Percentiles rank a stretch among this genome's conserved stretches.
Evolutionary conservation across 129 eudicot genomes (phyloP).

Genomic region (Silybum marianum): DNA sequence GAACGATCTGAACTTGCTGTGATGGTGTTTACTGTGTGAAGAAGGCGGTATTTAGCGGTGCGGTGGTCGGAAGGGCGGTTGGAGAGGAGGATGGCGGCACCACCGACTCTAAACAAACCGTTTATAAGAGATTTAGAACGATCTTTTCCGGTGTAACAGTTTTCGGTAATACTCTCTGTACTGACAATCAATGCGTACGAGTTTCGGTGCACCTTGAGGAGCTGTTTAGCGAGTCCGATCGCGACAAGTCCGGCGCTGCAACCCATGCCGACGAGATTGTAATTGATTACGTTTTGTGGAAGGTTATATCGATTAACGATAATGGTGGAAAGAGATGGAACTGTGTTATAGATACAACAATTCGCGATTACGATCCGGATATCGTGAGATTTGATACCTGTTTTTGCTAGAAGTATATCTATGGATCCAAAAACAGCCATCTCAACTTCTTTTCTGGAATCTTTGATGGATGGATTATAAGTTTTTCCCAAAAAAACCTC

Average conservation of each 20-base stretch:
- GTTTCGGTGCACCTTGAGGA: conserved; percentile 55
- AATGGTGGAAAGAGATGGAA: conserved; percentile 47
- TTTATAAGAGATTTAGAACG: conserved; percentile 41
- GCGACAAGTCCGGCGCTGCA: conserved; percentile 59
- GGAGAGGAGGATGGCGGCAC: conserved; percentile 62
- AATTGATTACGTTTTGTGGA: conserved; percentile 35
- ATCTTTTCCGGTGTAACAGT: conserved; percentile 47
- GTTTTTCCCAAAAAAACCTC: conserved; percentile 21
- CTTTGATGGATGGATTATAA: conserved; percentile 23
- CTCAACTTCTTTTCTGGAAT: conserved; percentile 49
- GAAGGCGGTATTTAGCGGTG: conserved; percentile 48
- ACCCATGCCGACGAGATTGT: conserved; percentile 67
- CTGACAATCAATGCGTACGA: conserved; percentile 59
- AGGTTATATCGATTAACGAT: conserved; percentile 56
- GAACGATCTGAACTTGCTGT: conserved; percentile 46
- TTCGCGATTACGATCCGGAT: conserved; percentile 52
- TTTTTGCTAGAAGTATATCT: conserved; percentile 48
- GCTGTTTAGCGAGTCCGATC: conserved; percentile 52
- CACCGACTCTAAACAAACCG: conserved; percentile 54
- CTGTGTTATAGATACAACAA: conserved; percentile 43
- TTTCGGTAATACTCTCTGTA: conserved; percentile 45
- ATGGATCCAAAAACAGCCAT: conserved; percentile 51
- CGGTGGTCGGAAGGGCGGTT: conserved; percentile 29
- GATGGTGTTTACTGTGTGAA: conserved; percentile 47
- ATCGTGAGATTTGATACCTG: conserved; percentile 33